Percentiles rank a stretch among this genome's conserved stretches.
phyloP scores from a whole-genome alignment of 371 early-diverging fungal species.

The Mucor mucedo region DNA sequence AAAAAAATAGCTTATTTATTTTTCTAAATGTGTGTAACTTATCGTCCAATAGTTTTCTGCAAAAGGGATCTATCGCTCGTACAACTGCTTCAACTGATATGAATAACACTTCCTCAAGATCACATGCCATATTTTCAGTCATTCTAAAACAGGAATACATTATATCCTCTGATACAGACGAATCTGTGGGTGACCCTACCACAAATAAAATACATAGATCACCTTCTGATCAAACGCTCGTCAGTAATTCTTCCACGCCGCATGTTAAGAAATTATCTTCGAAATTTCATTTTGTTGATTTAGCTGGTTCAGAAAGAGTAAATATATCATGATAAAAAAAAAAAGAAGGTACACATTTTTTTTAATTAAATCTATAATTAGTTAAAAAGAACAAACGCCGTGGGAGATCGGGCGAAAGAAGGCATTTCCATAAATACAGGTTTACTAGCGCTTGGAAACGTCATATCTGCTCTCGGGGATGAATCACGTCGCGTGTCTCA shows the following conservation, averaged over 20 bases:
- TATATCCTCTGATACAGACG: background rate
- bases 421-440: slow-evolving; percentile 98
- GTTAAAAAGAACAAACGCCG: slow-evolving; percentile 90
- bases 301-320: slow-evolving; percentile 57
- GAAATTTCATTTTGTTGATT: slow-evolving; percentile 18
- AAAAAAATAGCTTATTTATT: background rate
- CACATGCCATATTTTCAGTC: slow-evolving; percentile 97
- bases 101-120: slow-evolving; percentile 94
- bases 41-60: slow-evolving; percentile 42
- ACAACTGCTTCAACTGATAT: slow-evolving; percentile 96
- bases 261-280: slow-evolving; percentile 35
- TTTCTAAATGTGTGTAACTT: background rate
- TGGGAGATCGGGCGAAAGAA: slow-evolving; percentile 92
- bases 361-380: slow-evolving; percentile 28
- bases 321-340: slow-evolving; percentile 32
- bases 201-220: slow-evolving; percentile 36
- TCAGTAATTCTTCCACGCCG: slow-evolving; percentile 5
- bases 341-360: background rate
- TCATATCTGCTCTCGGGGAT: slow-evolving; percentile 94
- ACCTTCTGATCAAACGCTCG: slow-evolving; percentile 45
- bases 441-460: slow-evolving; percentile 95
- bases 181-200: background rate
- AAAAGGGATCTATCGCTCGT: slow-evolving; percentile 80
- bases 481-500: slow-evolving; percentile 56
- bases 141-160: slow-evolving; percentile 60